Base-by-base conservation (phyloP, 345 rosid species). In the Gynandropsis gynandra region DNA sequence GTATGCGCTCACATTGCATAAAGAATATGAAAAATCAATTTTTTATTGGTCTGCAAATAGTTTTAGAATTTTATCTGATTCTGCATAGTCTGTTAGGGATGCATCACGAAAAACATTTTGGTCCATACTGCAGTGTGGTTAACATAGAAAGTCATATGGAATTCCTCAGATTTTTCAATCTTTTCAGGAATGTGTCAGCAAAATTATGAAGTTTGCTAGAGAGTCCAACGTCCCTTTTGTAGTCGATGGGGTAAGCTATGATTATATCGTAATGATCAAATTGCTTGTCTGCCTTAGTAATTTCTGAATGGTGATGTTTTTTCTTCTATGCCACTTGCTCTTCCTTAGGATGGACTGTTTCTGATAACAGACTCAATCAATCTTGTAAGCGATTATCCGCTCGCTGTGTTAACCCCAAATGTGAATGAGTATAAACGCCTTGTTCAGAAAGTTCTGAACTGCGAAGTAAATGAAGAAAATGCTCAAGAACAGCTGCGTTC, bases 361-460 rank as follows among this genome's bases (percentile, higher is more conserved):
- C 98, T 84, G 52, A 79, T 87, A 31, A 84, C 90, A 19, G 72
- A 80, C 61, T 56, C 48, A 55, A 63, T 81, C 52, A 84, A 85
- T 54, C 82, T 92, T 56, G 80, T 92, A 58, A 74, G 79, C 1
- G 77, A 78, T 47, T 84, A 90, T 61, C 85, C 76, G 7, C 69
- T 82, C 33, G 96, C 96, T 69, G 82, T 82, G 47, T 68, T 92
- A 52, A 92, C 95, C 53, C 96, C 93, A 38, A 92, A 92, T 54
- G 85, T 92, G 47, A 79, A 82, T 37, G 97, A 92, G 74, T 87
- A 82, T 71, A 92, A 92, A 75, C 95, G 85, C 36, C 72, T 92
- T 55, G 81, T 92, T 42, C 79, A 77, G 64, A 87, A 76, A 73
- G 83, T 82, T 7, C 72, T 87, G 29, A 68, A 71, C 42, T 74